Conservation (phyloP, 1,284 basidiomycete genomes). For the Moniliophthora roreri region DNA sequence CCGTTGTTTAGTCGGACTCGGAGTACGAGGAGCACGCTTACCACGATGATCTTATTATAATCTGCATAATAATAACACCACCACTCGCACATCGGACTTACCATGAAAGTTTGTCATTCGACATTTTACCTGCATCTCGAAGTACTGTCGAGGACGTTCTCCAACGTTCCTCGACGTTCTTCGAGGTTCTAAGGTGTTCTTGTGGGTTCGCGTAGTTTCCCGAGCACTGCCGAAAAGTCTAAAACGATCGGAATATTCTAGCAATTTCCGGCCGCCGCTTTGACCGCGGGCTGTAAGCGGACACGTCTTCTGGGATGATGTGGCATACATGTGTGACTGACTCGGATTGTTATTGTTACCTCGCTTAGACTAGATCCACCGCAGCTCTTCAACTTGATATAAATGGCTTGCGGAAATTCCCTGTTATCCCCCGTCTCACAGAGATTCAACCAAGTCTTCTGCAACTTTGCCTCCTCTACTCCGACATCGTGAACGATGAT, state of each 20-base stretch:
- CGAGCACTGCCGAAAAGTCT: too few relatives aligned
- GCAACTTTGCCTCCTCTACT: slow-evolving; percentile 2
- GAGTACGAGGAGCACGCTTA: background rate
- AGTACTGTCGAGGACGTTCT: background rate
- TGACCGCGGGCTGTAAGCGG: too few relatives aligned
- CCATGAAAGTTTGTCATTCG: background rate
- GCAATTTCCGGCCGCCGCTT: too few relatives aligned
- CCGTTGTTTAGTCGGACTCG: background rate
- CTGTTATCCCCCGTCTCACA: too few relatives aligned
- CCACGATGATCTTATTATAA: background rate
- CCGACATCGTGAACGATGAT: slow-evolving; percentile 18
- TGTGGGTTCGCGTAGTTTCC: background rate
- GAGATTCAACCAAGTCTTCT: too few relatives aligned
- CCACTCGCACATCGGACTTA: background rate
- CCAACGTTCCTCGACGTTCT: slow-evolving; percentile 3
- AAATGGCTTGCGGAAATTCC: too few relatives aligned
- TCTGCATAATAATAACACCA: background rate
- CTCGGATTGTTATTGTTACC: too few relatives aligned
- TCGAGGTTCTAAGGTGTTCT: background rate
- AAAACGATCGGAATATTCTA: too few relatives aligned
- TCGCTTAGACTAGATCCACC: too few relatives aligned
- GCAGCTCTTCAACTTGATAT: too few relatives aligned
- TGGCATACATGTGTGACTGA: too few relatives aligned
- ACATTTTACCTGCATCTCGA: background rate
- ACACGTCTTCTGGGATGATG: too few relatives aligned